Conservation (phyloP, 768 basidiomycete species). For the Naganishia antarctica region DNA sequence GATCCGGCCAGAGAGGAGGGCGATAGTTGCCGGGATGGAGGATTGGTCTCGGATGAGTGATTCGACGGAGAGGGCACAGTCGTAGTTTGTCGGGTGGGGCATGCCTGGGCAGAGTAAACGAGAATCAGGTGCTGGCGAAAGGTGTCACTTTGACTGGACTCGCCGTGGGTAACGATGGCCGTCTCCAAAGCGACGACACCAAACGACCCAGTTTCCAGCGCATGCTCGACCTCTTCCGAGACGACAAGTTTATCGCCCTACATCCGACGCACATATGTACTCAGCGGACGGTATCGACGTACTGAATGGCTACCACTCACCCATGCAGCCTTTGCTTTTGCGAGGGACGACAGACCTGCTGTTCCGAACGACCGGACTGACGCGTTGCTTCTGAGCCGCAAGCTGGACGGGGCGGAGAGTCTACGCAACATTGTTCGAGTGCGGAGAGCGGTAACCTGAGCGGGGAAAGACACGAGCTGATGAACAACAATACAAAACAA, state of each 20-base stretch:
- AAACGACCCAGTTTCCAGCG: slow-evolving; percentile 61
- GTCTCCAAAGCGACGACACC: slow-evolving; percentile 82
- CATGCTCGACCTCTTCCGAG: slow-evolving; percentile 67
- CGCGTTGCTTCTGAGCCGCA: neutral
- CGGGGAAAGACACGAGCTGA: too few species aligned
- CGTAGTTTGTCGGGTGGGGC: slow-evolving; percentile 70
- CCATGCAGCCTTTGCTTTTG: slow-evolving; percentile 26
- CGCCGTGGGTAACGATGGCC: slow-evolving; percentile 80
- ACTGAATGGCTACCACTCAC: slow-evolving; percentile 11
- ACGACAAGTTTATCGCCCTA: slow-evolving; percentile 32
- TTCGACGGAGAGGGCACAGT: slow-evolving; percentile 69
- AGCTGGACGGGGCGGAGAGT: neutral
- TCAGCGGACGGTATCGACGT: neutral
- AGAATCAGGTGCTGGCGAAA: neutral
- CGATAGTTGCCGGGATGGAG: slow-evolving; percentile 81
- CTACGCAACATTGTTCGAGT: too few species aligned
- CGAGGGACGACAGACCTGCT: slow-evolving; percentile 13
- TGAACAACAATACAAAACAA: too few species aligned
- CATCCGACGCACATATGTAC: neutral
- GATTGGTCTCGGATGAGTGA: slow-evolving; percentile 57
- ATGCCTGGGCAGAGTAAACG: slow-evolving; percentile 52
- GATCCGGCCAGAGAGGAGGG: slow-evolving; percentile 71
- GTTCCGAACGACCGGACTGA: neutral
- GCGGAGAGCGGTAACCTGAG: too few species aligned
- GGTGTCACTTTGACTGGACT: slow-evolving; percentile 3